Evolutionary conservation across 495 filamentous ascomycete species (phyloP).

Genomic region (Hyaloscypha variabilis): DNA sequence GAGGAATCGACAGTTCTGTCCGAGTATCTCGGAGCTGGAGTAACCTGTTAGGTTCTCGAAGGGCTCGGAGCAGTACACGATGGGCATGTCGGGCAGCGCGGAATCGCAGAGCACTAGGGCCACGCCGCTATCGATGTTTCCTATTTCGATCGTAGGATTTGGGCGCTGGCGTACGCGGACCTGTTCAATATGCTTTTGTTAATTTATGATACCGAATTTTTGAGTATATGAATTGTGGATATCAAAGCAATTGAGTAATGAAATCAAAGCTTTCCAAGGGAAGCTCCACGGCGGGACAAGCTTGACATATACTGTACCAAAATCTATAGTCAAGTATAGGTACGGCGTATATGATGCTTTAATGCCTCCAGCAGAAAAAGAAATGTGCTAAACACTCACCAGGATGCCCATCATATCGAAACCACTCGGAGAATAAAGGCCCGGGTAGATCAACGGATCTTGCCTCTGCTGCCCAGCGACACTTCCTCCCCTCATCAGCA

Average conservation of each 20-base stretch:
- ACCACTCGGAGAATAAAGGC: constrained; percentile 48
- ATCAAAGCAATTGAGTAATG: neutral
- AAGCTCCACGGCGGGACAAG: neutral
- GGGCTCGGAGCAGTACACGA: constrained; percentile 49
- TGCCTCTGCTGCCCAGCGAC: neutral
- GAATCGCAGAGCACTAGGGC: constrained; percentile 53
- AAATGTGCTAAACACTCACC: constrained; percentile 30
- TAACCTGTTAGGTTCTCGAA: constrained; percentile 51
- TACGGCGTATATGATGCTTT: neutral
- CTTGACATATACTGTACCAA: neutral
- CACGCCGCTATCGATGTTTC: constrained; percentile 47
- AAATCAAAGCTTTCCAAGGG: neutral
- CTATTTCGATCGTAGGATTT: constrained; percentile 46
- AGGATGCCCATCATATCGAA: constrained; percentile 52
- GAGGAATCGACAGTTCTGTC: constrained; percentile 55
- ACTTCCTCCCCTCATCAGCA: neutral
- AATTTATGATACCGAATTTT: neutral
- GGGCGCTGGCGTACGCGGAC: constrained; percentile 42
- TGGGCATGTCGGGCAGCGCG: constrained; percentile 43
- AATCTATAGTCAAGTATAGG: neutral
- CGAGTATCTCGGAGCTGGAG: constrained; percentile 40
- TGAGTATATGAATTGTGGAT: neutral
- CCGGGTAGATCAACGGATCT: constrained; percentile 47
- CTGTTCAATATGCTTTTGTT: constrained; percentile 30
- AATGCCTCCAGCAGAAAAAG: neutral